Percentiles rank a stretch among this genome's conserved stretches.
phyloP scores from a whole-genome alignment of 75 land plant species.

The Cupressus sempervirens region DNA sequence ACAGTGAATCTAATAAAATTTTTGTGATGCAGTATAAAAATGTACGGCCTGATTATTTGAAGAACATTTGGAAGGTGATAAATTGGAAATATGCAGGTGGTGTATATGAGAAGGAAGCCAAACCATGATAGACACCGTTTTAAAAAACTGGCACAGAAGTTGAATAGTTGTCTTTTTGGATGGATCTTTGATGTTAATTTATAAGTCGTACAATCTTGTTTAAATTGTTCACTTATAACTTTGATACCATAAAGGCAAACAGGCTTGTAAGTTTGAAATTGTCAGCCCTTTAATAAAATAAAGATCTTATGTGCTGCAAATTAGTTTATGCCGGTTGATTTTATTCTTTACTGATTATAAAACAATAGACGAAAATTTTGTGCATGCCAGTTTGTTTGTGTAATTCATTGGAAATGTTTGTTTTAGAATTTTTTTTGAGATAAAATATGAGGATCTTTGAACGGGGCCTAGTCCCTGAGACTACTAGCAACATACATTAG shows the following conservation, averaged over 20 bases:
- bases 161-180: not conserved
- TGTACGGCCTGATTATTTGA: constrained; percentile 89
- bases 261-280: not conserved
- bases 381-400: not conserved
- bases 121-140: not conserved
- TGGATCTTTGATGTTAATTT: not conserved
- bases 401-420: not conserved
- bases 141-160: not conserved
- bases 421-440: not conserved
- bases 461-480: no score
- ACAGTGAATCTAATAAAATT: not conserved
- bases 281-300: not conserved
- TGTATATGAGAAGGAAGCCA: constrained; percentile 52
- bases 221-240: not conserved
- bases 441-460: no score
- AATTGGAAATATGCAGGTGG: constrained; percentile 86
- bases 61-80: constrained; percentile 94
- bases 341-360: not conserved
- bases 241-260: not conserved
- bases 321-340: not conserved
- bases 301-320: not conserved
- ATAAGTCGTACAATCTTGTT: not conserved
- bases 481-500: not conserved
- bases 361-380: not conserved
- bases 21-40: constrained; percentile 83